Conservation (phyloP, 1,284 basidiomycete species). For the Cryptococcus sp. region DNA sequence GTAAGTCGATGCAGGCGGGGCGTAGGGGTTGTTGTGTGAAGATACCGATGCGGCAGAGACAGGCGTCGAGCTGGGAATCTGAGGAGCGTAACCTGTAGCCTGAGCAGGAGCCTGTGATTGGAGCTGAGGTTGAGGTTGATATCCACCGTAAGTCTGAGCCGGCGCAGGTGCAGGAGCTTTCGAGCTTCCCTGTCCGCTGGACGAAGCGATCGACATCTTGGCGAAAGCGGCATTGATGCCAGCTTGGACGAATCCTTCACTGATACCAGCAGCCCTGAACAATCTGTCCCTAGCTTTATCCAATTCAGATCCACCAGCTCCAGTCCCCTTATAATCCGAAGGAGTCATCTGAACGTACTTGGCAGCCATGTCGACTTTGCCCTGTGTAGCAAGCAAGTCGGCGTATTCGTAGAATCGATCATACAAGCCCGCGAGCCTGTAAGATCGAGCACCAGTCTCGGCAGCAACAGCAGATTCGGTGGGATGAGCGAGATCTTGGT, state of each 20-base stretch:
- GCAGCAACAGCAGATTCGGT: constrained; percentile 49
- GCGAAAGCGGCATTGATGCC: constrained; percentile 7
- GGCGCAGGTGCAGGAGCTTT: constrained; percentile 10
- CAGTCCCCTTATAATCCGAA: constrained; percentile 64
- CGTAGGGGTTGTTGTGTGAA: neutral
- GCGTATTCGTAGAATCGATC: constrained; percentile 96
- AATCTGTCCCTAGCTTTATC: constrained; percentile 57
- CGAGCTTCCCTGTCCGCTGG: constrained; percentile 6
- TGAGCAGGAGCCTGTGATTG: neutral
- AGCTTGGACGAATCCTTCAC: constrained; percentile 2
- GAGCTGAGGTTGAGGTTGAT: neutral
- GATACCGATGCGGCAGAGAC: too few species aligned
- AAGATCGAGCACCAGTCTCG: constrained; percentile 60
- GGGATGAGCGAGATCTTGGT: constrained; percentile 63
- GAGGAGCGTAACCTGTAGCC: too few species aligned
- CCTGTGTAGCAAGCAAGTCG: constrained; percentile 84
- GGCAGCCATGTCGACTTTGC: constrained; percentile 76
- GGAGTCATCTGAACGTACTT: constrained; percentile 79
- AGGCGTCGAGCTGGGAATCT: too few species aligned
- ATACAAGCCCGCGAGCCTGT: constrained; percentile 81
- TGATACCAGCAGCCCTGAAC: constrained; percentile 31
- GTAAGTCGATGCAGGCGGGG: neutral
- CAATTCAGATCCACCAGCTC: constrained; percentile 55
- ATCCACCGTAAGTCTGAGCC: neutral
- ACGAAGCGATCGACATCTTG: constrained; percentile 1